Evolutionary conservation across 805 yeast species (phyloP).

Genomic region (Pichia manshurica): DNA sequence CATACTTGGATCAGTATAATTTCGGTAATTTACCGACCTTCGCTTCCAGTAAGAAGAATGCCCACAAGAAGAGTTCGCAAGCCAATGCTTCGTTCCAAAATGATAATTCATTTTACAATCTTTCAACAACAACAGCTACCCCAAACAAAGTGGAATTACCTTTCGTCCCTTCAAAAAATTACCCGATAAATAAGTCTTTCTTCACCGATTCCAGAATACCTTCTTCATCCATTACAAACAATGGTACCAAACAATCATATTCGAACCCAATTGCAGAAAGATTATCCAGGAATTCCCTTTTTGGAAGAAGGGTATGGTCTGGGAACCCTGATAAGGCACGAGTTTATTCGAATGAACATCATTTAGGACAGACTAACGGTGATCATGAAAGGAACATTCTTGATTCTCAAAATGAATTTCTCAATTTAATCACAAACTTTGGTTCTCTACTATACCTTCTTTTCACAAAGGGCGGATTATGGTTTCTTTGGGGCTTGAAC

Average conservation of each 20-base stretch:
- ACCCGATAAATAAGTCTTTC: constrained; percentile 6
- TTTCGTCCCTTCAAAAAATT: constrained; percentile 14
- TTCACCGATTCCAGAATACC: constrained; percentile 9
- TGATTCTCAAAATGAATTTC: constrained; percentile 21
- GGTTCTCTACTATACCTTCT: constrained; percentile 18
- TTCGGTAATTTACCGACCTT: constrained; percentile 15
- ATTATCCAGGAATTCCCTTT: constrained; percentile 1
- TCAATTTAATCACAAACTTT: constrained; percentile 22
- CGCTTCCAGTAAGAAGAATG: constrained; percentile 1
- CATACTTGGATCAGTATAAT: constrained; percentile 2
- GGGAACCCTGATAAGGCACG: background rate
- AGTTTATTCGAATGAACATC: background rate
- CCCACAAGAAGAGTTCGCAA: background rate
- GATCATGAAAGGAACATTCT: background rate
- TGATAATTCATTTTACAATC: background rate
- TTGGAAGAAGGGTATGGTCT: constrained; percentile 9
- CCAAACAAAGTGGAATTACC: constrained; percentile 12
- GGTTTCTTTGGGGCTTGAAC: constrained; percentile 23
- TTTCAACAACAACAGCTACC: background rate
- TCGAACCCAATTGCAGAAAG: constrained; percentile 7
- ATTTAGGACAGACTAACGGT: background rate
- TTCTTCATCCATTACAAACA: background rate
- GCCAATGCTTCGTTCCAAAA: constrained; percentile 1
- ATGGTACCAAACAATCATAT: background rate
- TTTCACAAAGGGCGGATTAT: constrained; percentile 19